Evolutionary conservation across 164 flowering plant species (phyloP).

Genomic region (Tetracentron sinense): DNA sequence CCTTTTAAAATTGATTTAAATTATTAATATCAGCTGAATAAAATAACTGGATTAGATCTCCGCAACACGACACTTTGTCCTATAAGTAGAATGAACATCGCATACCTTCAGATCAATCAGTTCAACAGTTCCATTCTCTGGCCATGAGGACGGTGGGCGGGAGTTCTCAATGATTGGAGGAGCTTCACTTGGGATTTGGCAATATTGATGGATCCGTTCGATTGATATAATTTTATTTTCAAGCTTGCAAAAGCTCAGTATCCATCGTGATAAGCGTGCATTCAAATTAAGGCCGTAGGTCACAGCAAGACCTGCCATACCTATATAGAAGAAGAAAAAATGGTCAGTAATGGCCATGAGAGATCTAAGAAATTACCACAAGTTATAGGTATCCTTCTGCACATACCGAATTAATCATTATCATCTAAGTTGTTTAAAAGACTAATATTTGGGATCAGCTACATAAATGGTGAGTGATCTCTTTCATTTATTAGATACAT

Average conservation of each 20-base stretch:
- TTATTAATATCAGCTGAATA: too few relatives aligned
- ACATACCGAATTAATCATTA: background rate
- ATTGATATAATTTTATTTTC: slow-evolving; percentile 97
- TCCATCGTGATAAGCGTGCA: slow-evolving; percentile 94
- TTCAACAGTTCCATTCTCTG: slow-evolving; percentile 76
- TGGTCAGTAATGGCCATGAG: slow-evolving; percentile 6
- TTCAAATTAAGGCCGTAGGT: slow-evolving; percentile 95
- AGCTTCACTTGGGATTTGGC: slow-evolving; percentile 84
- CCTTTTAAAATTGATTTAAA: too few relatives aligned
- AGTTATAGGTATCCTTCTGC: too few relatives aligned
- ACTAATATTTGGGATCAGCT: too few relatives aligned
- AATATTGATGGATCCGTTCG: slow-evolving; percentile 90
- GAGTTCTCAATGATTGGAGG: slow-evolving; percentile 66
- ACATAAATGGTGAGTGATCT: too few relatives aligned
- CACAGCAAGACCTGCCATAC: slow-evolving; percentile 99
- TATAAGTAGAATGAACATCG: too few relatives aligned
- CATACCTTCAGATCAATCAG: slow-evolving; percentile 78
- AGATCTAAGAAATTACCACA: background rate
- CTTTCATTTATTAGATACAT: background rate
- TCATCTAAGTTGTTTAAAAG: background rate
- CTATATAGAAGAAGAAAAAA: slow-evolving; percentile 33
- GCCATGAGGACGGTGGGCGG: slow-evolving; percentile 87
- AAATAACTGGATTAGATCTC: too few relatives aligned
- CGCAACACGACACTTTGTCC: too few relatives aligned
- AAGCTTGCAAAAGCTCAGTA: slow-evolving; percentile 96